phyloP scores from a whole-genome alignment of 805 yeast species.

The Starmerella geochares region DNA sequence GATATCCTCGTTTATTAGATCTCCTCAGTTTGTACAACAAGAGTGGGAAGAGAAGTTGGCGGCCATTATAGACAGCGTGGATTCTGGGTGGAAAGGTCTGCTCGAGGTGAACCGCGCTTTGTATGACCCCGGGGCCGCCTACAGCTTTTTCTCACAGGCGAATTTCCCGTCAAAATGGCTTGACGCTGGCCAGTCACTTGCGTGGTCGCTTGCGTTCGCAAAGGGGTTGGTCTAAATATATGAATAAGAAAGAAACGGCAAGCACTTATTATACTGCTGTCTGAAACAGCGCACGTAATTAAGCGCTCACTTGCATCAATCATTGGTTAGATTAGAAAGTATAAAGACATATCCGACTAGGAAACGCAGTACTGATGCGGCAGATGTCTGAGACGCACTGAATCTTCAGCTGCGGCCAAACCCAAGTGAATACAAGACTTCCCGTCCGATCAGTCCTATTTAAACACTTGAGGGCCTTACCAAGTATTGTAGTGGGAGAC shows the following conservation, averaged over 20 bases:
- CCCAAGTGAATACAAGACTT: conserved; percentile 1
- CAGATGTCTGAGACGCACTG: too few relatives aligned
- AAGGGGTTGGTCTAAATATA: conserved; percentile 29
- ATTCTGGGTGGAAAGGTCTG: conserved; percentile 57
- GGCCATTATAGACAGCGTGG: conserved; percentile 35
- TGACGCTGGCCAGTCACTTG: conserved; percentile 70
- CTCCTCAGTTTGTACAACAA: conserved; percentile 40
- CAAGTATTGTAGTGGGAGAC: conserved; percentile 1
- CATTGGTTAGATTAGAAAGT: too few relatives aligned
- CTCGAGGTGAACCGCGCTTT: conserved; percentile 62
- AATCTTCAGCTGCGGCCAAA: neutral
- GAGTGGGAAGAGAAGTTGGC: conserved; percentile 50
- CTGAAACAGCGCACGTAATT: too few relatives aligned
- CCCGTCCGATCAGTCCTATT: conserved; percentile 1
- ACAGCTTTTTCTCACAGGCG: conserved; percentile 44
- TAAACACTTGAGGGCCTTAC: conserved; percentile 1
- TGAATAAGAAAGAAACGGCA: too few relatives aligned
- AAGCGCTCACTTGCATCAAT: too few relatives aligned
- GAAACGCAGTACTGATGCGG: too few relatives aligned
- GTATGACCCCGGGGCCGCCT: conserved; percentile 52
- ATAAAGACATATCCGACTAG: too few relatives aligned
- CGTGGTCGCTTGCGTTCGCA: conserved; percentile 72
- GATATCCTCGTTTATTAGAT: conserved; percentile 46
- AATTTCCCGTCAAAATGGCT: conserved; percentile 45
- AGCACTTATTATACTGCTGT: too few relatives aligned